A percentile compares a stretch with the other conserved stretches of the same genome.
Conservation (phyloP, 306 rosid genomes). For the Astragalus glycyphyllos region DNA sequence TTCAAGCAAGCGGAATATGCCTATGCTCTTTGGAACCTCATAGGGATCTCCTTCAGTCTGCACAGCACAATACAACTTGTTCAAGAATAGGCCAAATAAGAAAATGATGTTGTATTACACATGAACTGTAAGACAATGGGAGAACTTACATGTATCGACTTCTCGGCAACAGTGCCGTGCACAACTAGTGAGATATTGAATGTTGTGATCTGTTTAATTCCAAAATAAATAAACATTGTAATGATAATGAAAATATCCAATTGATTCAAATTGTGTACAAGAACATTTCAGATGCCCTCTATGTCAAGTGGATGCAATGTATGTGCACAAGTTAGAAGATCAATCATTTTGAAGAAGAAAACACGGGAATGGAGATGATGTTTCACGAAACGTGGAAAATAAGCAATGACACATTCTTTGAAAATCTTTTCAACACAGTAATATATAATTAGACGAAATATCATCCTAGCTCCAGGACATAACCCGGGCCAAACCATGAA, state of each 20-base stretch:
- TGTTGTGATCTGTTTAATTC: constrained; percentile 79
- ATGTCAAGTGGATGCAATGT: constrained; percentile 22
- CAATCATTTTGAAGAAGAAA: constrained; percentile 24
- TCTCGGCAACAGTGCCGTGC: constrained; percentile 89
- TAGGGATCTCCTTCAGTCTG: constrained; percentile 82
- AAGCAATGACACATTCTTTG: neutral
- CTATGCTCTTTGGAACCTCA: constrained; percentile 77
- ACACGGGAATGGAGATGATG: constrained; percentile 27
- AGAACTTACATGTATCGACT: constrained; percentile 59
- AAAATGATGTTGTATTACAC: constrained; percentile 22
- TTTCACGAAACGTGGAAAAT: constrained; percentile 4
- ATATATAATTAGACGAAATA: neutral
- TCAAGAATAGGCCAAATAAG: constrained; percentile 27
- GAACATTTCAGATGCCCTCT: constrained; percentile 7
- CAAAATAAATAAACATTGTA: constrained; percentile 27
- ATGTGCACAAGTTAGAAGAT: neutral
- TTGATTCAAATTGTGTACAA: constrained; percentile 22
- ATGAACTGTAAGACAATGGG: constrained; percentile 23
- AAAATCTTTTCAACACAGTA: neutral
- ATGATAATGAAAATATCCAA: constrained; percentile 36
- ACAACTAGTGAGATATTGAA: constrained; percentile 85
- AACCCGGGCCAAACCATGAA: constrained; percentile 1
- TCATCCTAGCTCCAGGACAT: neutral
- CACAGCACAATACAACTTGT: constrained; percentile 40
- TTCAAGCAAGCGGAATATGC: constrained; percentile 81